Evolutionary conservation across 2,329 filamentous ascomycete species (phyloP).

Genomic region (Teratosphaeria gauchensis): DNA sequence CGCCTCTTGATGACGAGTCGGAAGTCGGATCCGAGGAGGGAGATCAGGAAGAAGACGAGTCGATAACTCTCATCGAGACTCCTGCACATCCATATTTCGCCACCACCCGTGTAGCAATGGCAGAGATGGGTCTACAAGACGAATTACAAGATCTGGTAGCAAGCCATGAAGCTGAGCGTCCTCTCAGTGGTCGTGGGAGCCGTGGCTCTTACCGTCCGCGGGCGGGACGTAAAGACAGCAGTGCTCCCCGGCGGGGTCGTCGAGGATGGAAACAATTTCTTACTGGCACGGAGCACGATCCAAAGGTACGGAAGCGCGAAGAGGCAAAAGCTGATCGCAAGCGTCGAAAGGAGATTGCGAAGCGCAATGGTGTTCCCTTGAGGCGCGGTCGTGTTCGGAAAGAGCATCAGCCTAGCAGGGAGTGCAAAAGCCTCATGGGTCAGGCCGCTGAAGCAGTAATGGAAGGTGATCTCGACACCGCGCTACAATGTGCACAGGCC

Average conservation of each 20-base stretch:
- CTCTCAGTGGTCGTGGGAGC: constrained; percentile 8
- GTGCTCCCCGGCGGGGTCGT: not conserved
- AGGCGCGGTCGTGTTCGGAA: constrained; percentile 29
- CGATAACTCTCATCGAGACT: not conserved
- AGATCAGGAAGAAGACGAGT: not conserved
- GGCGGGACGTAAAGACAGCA: not conserved
- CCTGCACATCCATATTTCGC: not conserved
- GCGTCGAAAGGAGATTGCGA: not conserved
- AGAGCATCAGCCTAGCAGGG: constrained; percentile 57
- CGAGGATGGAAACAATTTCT: constrained; percentile 19
- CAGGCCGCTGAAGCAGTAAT: constrained; percentile 61
- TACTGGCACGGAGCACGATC: constrained; percentile 19
- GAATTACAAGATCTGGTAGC: not conserved
- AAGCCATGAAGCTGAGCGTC: not conserved
- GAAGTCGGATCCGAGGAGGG: not conserved
- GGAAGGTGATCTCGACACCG: constrained; percentile 49
- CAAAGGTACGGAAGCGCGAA: constrained; percentile 1
- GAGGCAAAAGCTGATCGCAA: not conserved
- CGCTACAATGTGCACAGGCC: constrained; percentile 42
- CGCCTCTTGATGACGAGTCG: not conserved
- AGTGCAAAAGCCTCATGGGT: constrained; percentile 59
- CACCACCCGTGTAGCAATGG: not conserved
- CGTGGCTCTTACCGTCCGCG: constrained; percentile 1
- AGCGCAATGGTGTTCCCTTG: constrained; percentile 10
- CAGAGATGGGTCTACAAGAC: not conserved